phyloP scores from a whole-genome alignment of 202 grass and related monocot genomes.

The Hordeum pubiflorum region DNA sequence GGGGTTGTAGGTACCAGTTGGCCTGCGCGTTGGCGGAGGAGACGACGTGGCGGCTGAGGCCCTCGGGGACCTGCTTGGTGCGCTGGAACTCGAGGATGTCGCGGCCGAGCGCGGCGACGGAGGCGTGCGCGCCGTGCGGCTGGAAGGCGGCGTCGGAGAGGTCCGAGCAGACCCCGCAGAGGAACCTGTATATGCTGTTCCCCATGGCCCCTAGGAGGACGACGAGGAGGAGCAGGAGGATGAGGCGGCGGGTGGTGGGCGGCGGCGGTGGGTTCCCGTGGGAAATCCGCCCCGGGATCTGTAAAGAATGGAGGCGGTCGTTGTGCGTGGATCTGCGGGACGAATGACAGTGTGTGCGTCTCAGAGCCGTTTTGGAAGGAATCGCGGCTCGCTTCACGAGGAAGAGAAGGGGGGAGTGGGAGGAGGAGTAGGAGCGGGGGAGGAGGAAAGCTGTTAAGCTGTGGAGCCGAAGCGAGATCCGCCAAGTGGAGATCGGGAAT shows the following conservation, averaged over 20 bases:
- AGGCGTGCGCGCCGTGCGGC: constrained; percentile 35
- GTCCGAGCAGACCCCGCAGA: constrained; percentile 45
- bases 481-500: too few species aligned
- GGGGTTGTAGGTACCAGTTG: constrained; percentile 51
- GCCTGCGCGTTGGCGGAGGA: constrained; percentile 86
- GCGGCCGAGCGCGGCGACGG: constrained; percentile 54
- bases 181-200: constrained; percentile 62
- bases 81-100: constrained; percentile 57
- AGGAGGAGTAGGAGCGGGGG: neutral
- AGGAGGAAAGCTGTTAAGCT: neutral
- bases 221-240: neutral
- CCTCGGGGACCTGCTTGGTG: constrained; percentile 81
- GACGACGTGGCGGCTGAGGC: constrained; percentile 58
- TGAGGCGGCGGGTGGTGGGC: neutral
- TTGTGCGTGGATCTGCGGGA: constrained; percentile 1
- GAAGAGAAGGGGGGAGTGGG: neutral
- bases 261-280: neutral
- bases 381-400: constrained; percentile 38
- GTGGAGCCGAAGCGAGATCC: neutral
- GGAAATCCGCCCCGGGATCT: constrained; percentile 37
- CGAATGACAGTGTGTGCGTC: neutral
- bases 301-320: neutral
- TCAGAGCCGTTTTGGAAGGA: constrained; percentile 2
- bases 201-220: constrained; percentile 39
- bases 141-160: neutral